Percentiles rank a stretch among this genome's conserved stretches.
phyloP scores from a whole-genome alignment of 768 basidiomycete species.

The Mycena polygramma region DNA sequence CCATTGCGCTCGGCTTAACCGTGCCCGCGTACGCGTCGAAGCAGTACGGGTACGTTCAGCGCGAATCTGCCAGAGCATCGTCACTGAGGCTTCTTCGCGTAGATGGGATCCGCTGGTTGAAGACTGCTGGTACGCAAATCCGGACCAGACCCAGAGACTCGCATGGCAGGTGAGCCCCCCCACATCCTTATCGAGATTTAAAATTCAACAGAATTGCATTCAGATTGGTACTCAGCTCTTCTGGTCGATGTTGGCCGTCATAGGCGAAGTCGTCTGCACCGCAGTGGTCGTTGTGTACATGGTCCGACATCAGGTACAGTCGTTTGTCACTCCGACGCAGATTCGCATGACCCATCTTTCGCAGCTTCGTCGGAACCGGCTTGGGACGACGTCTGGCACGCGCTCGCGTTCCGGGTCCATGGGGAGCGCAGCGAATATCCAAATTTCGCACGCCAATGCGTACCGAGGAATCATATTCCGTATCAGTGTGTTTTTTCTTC shows the following conservation, averaged over 20 bases:
- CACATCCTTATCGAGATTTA: too few species aligned
- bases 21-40: slow-evolving; percentile 40
- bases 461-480: slow-evolving; percentile 36
- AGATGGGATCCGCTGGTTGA: slow-evolving; percentile 39
- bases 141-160: slow-evolving; percentile 31
- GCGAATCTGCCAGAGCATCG: slow-evolving; percentile 1
- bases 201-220: background rate
- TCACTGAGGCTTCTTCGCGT: slow-evolving; percentile 8
- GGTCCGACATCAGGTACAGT: slow-evolving; percentile 41
- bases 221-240: slow-evolving; percentile 39
- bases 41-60: slow-evolving; percentile 39
- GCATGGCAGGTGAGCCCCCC: slow-evolving; percentile 35
- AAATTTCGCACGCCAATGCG: slow-evolving; percentile 25
- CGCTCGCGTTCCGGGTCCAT: slow-evolving; percentile 11
- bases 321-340: background rate
- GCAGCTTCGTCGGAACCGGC: background rate
- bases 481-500: slow-evolving; percentile 21
- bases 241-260: slow-evolving; percentile 36
- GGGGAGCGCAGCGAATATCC: background rate
- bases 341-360: background rate
- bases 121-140: slow-evolving; percentile 42
- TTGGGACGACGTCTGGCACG: background rate
- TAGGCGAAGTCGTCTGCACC: slow-evolving; percentile 32
- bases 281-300: slow-evolving; percentile 31
- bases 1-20: slow-evolving; percentile 29